Percentiles rank a stretch among this genome's conserved stretches.
phyloP scores from a whole-genome alignment of 108 stramenopile genomes.

The Cylindrotheca closterium region DNA sequence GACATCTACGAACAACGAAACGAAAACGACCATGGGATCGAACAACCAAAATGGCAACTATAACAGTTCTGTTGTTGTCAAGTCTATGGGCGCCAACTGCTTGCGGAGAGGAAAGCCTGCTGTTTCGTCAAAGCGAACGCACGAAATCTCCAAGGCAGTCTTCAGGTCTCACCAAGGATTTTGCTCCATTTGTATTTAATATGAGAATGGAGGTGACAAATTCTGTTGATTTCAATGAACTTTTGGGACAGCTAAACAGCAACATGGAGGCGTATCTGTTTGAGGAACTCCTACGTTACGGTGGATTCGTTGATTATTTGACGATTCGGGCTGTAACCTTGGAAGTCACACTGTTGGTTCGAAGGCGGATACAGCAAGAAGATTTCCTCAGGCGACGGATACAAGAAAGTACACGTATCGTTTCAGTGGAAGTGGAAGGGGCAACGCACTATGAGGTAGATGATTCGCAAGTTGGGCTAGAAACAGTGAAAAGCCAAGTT shows the following conservation, averaged over 20 bases:
- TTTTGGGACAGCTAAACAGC: slow-evolving; percentile 4
- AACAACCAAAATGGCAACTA: neutral
- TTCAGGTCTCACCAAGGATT: slow-evolving; percentile 10
- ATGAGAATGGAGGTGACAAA: slow-evolving; percentile 2
- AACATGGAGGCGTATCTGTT: slow-evolving; percentile 11
- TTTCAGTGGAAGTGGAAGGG: slow-evolving; percentile 8
- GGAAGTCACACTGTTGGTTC: neutral
- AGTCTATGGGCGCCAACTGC: neutral
- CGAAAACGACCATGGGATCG: slow-evolving; percentile 1
- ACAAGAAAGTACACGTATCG: neutral
- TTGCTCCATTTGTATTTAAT: slow-evolving; percentile 5
- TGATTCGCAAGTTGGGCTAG: neutral
- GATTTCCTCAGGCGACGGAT: too few relatives aligned
- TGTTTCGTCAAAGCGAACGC: neutral
- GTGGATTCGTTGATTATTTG: neutral
- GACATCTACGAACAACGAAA: neutral
- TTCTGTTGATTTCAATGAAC: slow-evolving; percentile 3
- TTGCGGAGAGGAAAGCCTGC: neutral
- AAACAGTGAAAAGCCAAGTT: slow-evolving; percentile 1
- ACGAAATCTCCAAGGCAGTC: too few relatives aligned
- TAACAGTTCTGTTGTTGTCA: neutral
- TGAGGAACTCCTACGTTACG: neutral
- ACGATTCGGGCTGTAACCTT: slow-evolving; percentile 14
- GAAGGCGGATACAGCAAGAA: neutral
- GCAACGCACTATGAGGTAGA: slow-evolving; percentile 4